Base-by-base conservation (phyloP, 169 alveolate genomes). In the Plasmodium gonderi region DNA sequence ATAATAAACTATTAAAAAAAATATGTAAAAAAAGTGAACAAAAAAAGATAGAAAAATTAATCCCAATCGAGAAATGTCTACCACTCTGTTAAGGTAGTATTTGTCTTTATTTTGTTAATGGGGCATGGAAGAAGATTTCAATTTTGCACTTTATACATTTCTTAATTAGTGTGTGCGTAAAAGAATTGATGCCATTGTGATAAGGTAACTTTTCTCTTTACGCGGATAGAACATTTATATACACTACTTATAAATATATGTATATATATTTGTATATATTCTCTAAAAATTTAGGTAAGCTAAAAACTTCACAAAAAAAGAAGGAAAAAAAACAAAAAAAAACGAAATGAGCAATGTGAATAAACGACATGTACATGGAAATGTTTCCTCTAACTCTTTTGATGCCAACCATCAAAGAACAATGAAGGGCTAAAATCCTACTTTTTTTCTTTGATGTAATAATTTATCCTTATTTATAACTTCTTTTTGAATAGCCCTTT, bases 401-500 rank as follows among this genome's bases (percentile, higher is more conserved):
- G n/a, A n/a, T n/a, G n/a, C n/a, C n/a, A n/a, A n/a, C n/a, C n/a
- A n/a, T n/a, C n/a, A n/a, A n/a, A n/a, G n/a, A n/a, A n/a, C 72
- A 54, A 26, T n/a, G 72, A 54, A 54, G 1, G 72, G 72, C 72
- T 54, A 54, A 3, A 5, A 9, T 60, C 74, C 23, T 60, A 60
- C 1, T 64, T 64, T 17, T 31, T 26, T 54, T 68, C 68, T 74
- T 76, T 87, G 93, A 1, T 87, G 83, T 9, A 64, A 11, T 49
- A 87, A 40, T 51, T 51, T 76, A 42, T 49, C 29, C 67, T 76
- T 87, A 87, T 77, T 75, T 44, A 76, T 36, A 38, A 64, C 29
- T 51, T 87, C 93, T 38, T 87, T 87, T 38, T 54, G 80, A 40
- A 87, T 44, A 33, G 93, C 93, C 69, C 67, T 87, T 17, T 87